A percentile compares a stretch with the other conserved stretches of the same genome.
Conservation (phyloP, 2,329 filamentous ascomycete genomes). For the Colletotrichum sp. region DNA sequence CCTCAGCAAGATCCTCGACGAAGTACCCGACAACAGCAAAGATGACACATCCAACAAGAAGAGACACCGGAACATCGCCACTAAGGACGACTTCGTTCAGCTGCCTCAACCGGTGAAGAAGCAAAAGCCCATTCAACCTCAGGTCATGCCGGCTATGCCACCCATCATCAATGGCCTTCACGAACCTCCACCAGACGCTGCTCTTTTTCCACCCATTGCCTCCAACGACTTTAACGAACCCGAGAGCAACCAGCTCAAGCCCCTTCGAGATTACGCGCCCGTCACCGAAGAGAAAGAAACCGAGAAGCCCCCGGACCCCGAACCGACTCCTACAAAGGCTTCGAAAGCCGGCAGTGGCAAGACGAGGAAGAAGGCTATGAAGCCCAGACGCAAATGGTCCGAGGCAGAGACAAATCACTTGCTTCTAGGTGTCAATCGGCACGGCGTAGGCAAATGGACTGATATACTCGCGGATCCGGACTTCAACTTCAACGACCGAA, state of each 20-base stretch:
- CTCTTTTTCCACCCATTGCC: conserved; percentile 68
- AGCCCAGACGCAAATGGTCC: conserved; percentile 67
- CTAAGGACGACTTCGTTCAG: conserved; percentile 68
- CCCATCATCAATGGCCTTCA: conserved; percentile 70
- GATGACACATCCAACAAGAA: conserved; percentile 61
- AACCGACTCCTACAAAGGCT: conserved; percentile 28
- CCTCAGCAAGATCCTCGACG: conserved; percentile 51
- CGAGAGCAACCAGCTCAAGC: conserved; percentile 45
- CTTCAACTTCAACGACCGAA: conserved; percentile 66
- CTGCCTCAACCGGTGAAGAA: conserved; percentile 70
- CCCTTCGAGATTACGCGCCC: conserved; percentile 47
- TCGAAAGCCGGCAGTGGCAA: conserved; percentile 35
- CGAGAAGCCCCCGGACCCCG: conserved; percentile 30
- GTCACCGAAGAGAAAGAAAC: conserved; percentile 27
- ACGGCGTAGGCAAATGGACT: conserved; percentile 71
- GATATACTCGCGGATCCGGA: conserved; percentile 65
- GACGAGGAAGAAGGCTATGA: conserved; percentile 58
- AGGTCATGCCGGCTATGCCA: conserved; percentile 53
- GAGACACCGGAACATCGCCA: conserved; percentile 50
- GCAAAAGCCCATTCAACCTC: conserved; percentile 62
- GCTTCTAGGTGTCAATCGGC: conserved; percentile 63
- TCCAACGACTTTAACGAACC: conserved; percentile 60
- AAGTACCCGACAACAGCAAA: conserved; percentile 39
- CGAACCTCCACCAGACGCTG: conserved; percentile 65
- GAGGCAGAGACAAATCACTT: conserved; percentile 69